Base-by-base conservation (phyloP, 2,329 filamentous ascomycete genomes). In the Trichoderma gracile region DNA sequence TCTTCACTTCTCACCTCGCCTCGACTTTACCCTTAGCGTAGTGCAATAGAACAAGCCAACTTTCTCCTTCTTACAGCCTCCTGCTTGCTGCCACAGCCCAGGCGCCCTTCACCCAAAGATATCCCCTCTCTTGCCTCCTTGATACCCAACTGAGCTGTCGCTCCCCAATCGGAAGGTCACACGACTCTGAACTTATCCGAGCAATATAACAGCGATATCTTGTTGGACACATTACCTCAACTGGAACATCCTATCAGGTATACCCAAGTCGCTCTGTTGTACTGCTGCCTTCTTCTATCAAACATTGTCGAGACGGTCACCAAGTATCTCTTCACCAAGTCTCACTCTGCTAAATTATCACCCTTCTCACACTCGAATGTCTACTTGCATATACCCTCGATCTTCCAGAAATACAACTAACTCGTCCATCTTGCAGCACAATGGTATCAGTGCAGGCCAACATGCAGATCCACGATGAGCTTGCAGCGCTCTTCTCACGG, bases 381-480 rank as follows among this genome's bases (percentile, higher is more conserved):
- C 25, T 27, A 45, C 33, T 45, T 56, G 43, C 33, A 49, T 27
- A 49, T 40, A 50, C 42, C 38, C 56, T 65, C 53, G 40, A 21
- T 40, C 38, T 61, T 27, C 7, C 5, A 17, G 49, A 30, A 47
- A 27, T 21, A 10, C 15, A 45, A 19, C 63, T 65, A 49, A 65
- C 46, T 62, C 40, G 12, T 53, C 46, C 53, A 30, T 50, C 27
- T 62, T 62, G 40, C 49, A 62, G 59, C 71, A 70, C 64, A 55
- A 80, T 80, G 78, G 77, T 75, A 66, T 78, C 78, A 70, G 59
- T 68, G 46, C 69, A 72, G 61, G 58, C 69, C 59, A 81, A 78
- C 67, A 84, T 85, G 79, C 86, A 89, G 76, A 84, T 87, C 71
- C 88, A 93, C 74, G 91, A 96, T 68, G 93, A 96, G 70, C 88